Conservation (phyloP, 2,329 filamentous ascomycete species). For the Nothopassalora personata region DNA sequence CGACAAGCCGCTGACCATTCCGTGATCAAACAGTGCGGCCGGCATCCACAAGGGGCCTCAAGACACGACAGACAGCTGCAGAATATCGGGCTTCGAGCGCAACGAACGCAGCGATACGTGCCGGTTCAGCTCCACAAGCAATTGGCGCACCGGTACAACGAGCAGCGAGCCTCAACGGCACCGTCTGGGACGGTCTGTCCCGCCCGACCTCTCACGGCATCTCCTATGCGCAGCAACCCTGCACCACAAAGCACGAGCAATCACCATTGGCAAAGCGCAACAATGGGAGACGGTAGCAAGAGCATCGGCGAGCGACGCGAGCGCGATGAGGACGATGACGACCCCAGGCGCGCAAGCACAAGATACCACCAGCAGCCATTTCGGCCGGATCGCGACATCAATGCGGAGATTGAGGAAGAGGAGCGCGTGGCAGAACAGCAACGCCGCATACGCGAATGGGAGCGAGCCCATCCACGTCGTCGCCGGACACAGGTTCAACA, state of each 20-base stretch:
- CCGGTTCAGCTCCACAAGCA: neutral
- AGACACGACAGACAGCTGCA: neutral
- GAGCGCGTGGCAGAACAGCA: too few species aligned
- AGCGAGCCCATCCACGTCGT: too few species aligned
- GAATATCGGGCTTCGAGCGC: neutral
- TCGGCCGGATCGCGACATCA: neutral
- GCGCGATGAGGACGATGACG: neutral
- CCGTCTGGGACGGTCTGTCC: neutral
- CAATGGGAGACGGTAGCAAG: neutral
- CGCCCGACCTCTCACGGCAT: neutral
- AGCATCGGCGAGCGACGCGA: neutral
- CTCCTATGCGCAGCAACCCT: neutral
- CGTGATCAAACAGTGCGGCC: neutral
- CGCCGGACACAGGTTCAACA: too few species aligned
- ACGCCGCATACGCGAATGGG: too few species aligned
- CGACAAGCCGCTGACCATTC: neutral
- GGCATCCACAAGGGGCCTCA: neutral
- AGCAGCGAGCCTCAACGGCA: neutral
- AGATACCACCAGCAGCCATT: neutral
- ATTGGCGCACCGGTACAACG: neutral
- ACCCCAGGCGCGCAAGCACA: neutral
- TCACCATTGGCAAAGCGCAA: neutral
- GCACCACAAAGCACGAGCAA: neutral
- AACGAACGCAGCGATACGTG: neutral
- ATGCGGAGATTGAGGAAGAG: neutral